Base-by-base conservation (phyloP, 2,329 filamentous ascomycete species). In the Dichotomopilus funicola region DNA sequence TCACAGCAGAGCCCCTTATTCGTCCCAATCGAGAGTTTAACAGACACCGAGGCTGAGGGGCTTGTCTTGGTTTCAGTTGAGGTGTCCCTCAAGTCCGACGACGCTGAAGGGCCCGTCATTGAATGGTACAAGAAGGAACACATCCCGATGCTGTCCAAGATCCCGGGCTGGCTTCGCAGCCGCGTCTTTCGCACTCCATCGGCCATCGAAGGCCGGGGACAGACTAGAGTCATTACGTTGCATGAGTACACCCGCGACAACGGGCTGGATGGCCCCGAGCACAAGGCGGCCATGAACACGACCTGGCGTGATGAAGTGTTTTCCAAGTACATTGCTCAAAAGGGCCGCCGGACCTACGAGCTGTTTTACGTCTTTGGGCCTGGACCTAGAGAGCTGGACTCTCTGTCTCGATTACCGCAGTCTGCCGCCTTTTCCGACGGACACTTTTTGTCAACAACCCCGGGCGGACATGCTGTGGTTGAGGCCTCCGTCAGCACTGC, bases 321-420 rank as follows among this genome's bases (percentile, higher is more conserved):
- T 63, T 69, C 72, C 19, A 79, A 83, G 37, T 77, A 82, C 11
- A 78, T 89, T 9, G 78, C 75, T 27, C 70, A 73, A 47, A 81
- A 81, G 64, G 75, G 71, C 9, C 76, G 82, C 45, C 78, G 87
- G 13, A 76, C 77, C 0, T 94, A 89, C 70, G 75, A 81, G 37
- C 80, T 91, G 59, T 88, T 89, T 69, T 91, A 94, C 69, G 84
- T 86, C 9, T 95, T 95, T 65, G 88, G 89, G 0, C 80, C 87
- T 0, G 88, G 81, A 0, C 83, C 88, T 0, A 79, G 88, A 31
- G 86, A 92, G 61, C 75, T 92, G 3, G 64, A 75, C 0, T 77
- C 80, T 5, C 71, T 89, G 1, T 74, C 79, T 0, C 70, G 70
- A 1, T 71, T 80, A 4, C 73, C 78, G 3, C 71, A 75, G 1